Percentiles rank a stretch among this genome's conserved stretches.
These are phyloP conservation scores for Rhodotorula sphaerocarpa DNA, from an alignment of 768 basidiomycete genomes.

Conservation along the genomic window DNA sequence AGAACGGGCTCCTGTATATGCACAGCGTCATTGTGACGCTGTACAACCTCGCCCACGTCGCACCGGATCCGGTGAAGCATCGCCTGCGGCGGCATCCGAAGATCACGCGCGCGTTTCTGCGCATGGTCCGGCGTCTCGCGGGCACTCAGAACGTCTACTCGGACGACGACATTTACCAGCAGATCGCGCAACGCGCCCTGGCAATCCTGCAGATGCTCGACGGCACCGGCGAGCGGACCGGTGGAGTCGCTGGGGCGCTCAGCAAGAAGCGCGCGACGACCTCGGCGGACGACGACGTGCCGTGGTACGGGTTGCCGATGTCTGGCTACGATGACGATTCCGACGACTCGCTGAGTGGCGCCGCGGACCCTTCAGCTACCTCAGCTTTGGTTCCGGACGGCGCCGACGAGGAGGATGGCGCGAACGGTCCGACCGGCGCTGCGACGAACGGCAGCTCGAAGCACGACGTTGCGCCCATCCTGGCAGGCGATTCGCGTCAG, in stretches of 20 bases:
- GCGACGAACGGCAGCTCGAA: not conserved
- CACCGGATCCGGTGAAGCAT: conserved; percentile 65
- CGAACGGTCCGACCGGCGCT: not conserved
- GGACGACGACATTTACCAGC: conserved; percentile 37
- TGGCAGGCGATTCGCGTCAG: conserved; percentile 14
- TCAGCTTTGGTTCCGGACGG: conserved; percentile 1
- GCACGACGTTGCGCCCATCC: conserved; percentile 5
- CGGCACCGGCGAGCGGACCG: conserved; percentile 5
- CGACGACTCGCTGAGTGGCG: not conserved
- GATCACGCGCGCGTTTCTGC: conserved; percentile 57
- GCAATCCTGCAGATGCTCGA: conserved; percentile 39
- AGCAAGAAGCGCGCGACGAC: not conserved
- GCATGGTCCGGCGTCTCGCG: conserved; percentile 38
- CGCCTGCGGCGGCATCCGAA: conserved; percentile 61
- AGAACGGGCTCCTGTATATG: conserved; percentile 63
- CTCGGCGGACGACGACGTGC: conserved; percentile 7
- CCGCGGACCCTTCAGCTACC: not conserved
- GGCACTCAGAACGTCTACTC: conserved; percentile 12
- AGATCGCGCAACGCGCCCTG: conserved; percentile 42
- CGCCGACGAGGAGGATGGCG: not conserved
- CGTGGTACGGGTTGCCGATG: conserved; percentile 29
- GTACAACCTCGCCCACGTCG: conserved; percentile 76
- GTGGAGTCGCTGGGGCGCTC: too few relatives aligned
- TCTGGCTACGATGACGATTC: conserved; percentile 16
- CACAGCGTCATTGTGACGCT: conserved; percentile 73